These are phyloP conservation scores for Fusarium sp. DNA, from an alignment of 2,329 filamentous ascomycete species.

Conservation along the genomic window DNA sequence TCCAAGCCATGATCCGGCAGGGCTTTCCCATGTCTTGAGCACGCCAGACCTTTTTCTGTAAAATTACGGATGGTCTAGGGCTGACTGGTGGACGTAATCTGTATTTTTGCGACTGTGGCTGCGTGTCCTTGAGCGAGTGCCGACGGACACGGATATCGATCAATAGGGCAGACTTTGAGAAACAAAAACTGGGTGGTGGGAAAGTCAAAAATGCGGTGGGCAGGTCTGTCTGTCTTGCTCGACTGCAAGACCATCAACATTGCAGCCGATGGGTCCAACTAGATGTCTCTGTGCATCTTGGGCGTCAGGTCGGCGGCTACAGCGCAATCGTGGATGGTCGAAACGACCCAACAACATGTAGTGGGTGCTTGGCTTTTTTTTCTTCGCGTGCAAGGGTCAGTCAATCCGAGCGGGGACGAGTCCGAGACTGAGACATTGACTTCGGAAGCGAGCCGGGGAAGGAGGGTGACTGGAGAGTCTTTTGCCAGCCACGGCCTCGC, in stretches of 20 bases:
- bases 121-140: neutral
- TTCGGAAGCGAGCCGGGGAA: slow-evolving; percentile 10
- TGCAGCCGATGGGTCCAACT: slow-evolving; percentile 22
- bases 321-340: slow-evolving; percentile 38
- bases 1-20: slow-evolving; percentile 28
- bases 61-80: slow-evolving; percentile 26
- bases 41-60: slow-evolving; percentile 12
- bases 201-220: slow-evolving; percentile 21
- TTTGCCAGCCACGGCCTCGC: neutral
- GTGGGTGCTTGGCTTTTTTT: slow-evolving; percentile 13
- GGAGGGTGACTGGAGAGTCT: slow-evolving; percentile 3
- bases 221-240: neutral
- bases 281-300: slow-evolving; percentile 21
- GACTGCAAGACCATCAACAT: slow-evolving; percentile 4
- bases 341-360: slow-evolving; percentile 11
- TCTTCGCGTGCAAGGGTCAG: slow-evolving; percentile 25
- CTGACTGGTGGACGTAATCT: slow-evolving; percentile 6
- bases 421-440: neutral
- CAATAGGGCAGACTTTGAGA: neutral
- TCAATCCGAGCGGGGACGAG: slow-evolving; percentile 18
- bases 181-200: neutral
- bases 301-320: slow-evolving; percentile 37
- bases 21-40: slow-evolving; percentile 15
- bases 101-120: neutral
- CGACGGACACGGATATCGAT: neutral